Evolutionary conservation across 192 early-diverging fungal species (phyloP).

Genomic region (Coemansia sp.): DNA sequence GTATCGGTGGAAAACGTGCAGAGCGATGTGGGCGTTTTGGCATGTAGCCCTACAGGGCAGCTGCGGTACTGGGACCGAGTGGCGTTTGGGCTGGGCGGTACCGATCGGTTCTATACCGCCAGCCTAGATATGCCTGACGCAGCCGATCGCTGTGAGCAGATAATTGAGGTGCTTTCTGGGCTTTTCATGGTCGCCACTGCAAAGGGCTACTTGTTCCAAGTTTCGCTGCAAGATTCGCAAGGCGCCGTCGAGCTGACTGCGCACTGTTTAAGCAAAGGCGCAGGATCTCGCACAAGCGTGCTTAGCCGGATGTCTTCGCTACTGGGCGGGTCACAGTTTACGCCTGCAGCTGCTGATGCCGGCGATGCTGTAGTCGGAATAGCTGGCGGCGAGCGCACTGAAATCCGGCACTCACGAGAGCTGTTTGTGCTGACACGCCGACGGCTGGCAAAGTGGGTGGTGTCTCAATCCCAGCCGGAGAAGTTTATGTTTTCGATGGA

Average conservation of each 20-base stretch:
- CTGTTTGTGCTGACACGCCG: conserved; percentile 37
- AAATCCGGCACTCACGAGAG: conserved; percentile 49
- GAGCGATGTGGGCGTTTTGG: conserved; percentile 38
- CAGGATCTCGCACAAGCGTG: conserved; percentile 17
- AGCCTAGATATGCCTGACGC: conserved; percentile 7
- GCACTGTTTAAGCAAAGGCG: conserved; percentile 15
- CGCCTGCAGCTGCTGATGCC: conserved; percentile 3
- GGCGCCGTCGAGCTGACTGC: conserved; percentile 16
- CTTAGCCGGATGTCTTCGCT: conserved; percentile 44
- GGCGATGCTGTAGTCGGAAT: conserved; percentile 24
- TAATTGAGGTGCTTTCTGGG: conserved; percentile 17
- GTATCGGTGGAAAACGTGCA: conserved; percentile 7
- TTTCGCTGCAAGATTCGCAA: conserved; percentile 20
- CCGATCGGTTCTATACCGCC: conserved; percentile 18
- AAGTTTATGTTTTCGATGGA: conserved; percentile 25
- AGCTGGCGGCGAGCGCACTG: conserved; percentile 35
- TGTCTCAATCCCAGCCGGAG: conserved; percentile 32
- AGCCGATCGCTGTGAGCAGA: conserved; percentile 19
- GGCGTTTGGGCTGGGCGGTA: conserved; percentile 47
- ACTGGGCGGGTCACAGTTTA: conserved; percentile 18
- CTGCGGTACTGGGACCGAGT: conserved; percentile 52
- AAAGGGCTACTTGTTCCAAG: conserved; percentile 26
- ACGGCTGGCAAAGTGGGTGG: conserved; percentile 41
- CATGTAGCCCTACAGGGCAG: conserved; percentile 28
- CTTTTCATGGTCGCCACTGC: conserved; percentile 32